Conservation (phyloP, 2,329 filamentous ascomycete species). For the Didymella sp. region DNA sequence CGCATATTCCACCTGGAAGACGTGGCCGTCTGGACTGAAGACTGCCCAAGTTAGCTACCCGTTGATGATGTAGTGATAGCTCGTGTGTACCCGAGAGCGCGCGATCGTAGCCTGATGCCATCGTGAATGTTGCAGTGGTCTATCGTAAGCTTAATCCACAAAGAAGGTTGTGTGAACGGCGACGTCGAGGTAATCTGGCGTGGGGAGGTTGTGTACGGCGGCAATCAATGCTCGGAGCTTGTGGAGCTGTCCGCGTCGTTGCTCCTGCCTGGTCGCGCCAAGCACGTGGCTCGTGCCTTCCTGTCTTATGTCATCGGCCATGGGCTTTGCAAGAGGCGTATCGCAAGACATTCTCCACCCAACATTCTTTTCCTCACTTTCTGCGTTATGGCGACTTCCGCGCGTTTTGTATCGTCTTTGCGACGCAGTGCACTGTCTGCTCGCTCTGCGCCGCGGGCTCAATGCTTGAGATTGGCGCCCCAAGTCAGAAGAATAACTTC, state of each 20-base stretch:
- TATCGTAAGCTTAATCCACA: background rate
- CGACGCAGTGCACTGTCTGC: constrained; percentile 42
- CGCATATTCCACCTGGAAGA: constrained; percentile 99
- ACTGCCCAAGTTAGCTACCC: constrained; percentile 62
- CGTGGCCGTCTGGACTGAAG: constrained; percentile 98
- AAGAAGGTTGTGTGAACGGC: background rate
- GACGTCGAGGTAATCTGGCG: constrained; percentile 14
- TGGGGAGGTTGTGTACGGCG: constrained; percentile 27
- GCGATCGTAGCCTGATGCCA: constrained; percentile 98
- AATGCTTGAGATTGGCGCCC: constrained; percentile 34
- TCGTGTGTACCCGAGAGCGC: constrained; percentile 86
- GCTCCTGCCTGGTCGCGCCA: constrained; percentile 47
- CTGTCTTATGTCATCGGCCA: constrained; percentile 37
- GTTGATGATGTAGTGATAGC: constrained; percentile 31
- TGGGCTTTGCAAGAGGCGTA: constrained; percentile 26
- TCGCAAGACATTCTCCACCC: constrained; percentile 27
- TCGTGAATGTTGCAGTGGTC: constrained; percentile 45
- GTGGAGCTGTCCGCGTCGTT: constrained; percentile 50
- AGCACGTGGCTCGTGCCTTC: constrained; percentile 37
- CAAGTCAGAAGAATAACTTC: constrained; percentile 50
- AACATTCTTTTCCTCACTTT: constrained; percentile 28
- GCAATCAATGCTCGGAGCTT: constrained; percentile 39
- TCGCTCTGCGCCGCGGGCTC: constrained; percentile 30
- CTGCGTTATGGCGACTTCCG: constrained; percentile 44
- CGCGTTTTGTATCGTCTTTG: constrained; percentile 43